These are phyloP conservation scores for Sporobolomyces roseus DNA, from an alignment of 768 basidiomycete species.

Conservation along the genomic window DNA sequence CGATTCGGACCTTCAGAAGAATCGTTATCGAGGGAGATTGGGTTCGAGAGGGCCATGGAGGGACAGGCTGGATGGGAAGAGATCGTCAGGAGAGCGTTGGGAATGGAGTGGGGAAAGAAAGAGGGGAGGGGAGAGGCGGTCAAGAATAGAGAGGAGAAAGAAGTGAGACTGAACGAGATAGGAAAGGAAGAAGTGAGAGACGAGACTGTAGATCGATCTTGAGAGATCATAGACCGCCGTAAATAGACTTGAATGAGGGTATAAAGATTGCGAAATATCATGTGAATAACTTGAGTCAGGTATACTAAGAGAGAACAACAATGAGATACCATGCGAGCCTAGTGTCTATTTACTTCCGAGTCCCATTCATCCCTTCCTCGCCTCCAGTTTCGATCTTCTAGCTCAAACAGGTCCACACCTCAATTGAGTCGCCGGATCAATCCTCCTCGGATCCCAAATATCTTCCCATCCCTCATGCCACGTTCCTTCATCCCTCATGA, in stretches of 20 bases:
- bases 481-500: conserved; percentile 29
- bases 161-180: neutral
- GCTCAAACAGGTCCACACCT: conserved; percentile 31
- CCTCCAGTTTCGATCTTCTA: no score
- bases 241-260: no score
- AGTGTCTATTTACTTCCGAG: no score
- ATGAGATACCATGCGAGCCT: no score
- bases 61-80: conserved; percentile 36
- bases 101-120: neutral
- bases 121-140: no score
- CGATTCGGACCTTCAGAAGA: neutral
- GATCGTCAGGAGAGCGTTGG: conserved; percentile 24
- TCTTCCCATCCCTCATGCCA: conserved; percentile 31
- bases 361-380: no score
- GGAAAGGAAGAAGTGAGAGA: neutral
- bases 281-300: no score
- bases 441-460: conserved; percentile 14
- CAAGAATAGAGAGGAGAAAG: neutral
- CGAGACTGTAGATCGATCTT: no score
- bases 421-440: conserved; percentile 31
- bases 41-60: conserved; percentile 23
- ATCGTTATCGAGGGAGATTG: neutral
- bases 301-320: no score
- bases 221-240: no score
- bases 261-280: no score